Evolutionary conservation across 2,329 filamentous ascomycete species (phyloP), one percentile per base, ranked within the genome.

Genomic region (Chaetomium sp.): DNA sequence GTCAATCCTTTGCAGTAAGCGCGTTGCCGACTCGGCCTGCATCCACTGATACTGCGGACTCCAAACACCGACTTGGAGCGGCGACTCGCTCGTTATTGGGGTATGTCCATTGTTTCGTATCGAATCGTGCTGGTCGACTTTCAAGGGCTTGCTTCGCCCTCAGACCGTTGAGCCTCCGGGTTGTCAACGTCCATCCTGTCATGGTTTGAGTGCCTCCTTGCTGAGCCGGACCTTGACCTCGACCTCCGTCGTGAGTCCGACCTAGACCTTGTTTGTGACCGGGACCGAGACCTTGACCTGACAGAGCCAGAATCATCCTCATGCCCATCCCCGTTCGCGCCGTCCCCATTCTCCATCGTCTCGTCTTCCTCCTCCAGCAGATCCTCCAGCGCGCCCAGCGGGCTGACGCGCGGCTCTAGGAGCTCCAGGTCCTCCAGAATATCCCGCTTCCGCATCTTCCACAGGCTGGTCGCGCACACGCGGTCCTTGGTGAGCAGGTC

Each of bases 381-480:
- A 68, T 88, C 88, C 70, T 94, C 91, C 62, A 94, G 82, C 70
- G 93, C 92, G 1, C 90, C 92, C 65, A 98, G 77, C 42, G 92
- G 88, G 76, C 93, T 97, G 42, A 92, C 85, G 69, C 94, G 85
- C 57, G 93, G 90, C 74, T 97, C 94, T 73, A 99, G 74, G 72
- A 93, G 78, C 70, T 96, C 95, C 75, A 96, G 74, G 75, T 99
- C 95, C 79, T 99, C 95, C 69, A 99, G 75, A 59, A 91, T 84
- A 69, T 90, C 87, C 71, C 95, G 83, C 65, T 87, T 87, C 3
- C 93, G 91, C 83, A 99, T 85, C 80, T 97, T 96, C 88, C 92
- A 96, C 71, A 99, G 75, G 74, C 89, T 96, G 3, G 95, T 98
- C 45, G 89, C 94, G 74, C 94, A 98, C 0, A 97, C 89, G 60